Evolutionary conservation across 2,329 filamentous ascomycete species (phyloP).

Genomic region (Apiospora koreana): DNA sequence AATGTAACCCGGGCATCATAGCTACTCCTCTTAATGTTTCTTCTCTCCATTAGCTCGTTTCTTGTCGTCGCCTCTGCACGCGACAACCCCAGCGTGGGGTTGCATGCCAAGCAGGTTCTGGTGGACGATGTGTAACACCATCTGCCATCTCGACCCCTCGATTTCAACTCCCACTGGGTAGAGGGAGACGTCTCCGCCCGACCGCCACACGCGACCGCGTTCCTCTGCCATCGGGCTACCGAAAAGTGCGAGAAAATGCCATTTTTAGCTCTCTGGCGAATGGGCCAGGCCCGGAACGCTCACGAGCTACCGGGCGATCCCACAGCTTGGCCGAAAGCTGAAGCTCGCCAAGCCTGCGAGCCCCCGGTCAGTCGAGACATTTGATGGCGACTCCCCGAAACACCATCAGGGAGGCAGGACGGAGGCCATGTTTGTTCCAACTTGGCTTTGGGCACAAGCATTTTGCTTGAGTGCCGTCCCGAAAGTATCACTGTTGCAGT

Average conservation of each 20-base stretch:
- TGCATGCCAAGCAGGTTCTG: slow-evolving; percentile 1
- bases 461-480: background rate
- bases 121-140: background rate
- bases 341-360: slow-evolving; percentile 26
- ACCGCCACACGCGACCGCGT: background rate
- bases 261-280: background rate
- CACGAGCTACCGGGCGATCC: slow-evolving; percentile 20
- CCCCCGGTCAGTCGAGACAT: slow-evolving; percentile 12
- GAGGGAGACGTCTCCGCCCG: background rate
- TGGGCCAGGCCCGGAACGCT: background rate
- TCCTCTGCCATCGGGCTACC: background rate
- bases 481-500: background rate
- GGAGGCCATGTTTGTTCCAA: slow-evolving; percentile 15
- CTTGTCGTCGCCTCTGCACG: background rate
- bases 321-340: slow-evolving; percentile 27
- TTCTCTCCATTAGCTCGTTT: background rate
- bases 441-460: background rate
- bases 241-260: background rate
- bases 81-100: background rate
- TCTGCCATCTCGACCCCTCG: background rate
- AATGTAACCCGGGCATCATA: background rate
- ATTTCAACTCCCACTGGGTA: background rate
- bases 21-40: slow-evolving; percentile 6
- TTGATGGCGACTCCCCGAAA: background rate
- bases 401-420: background rate